A percentile compares a stretch with the other conserved stretches of the same genome.
phyloP scores from a whole-genome alignment of 2,329 filamentous ascomycete species.

The Boeremia exigua region DNA sequence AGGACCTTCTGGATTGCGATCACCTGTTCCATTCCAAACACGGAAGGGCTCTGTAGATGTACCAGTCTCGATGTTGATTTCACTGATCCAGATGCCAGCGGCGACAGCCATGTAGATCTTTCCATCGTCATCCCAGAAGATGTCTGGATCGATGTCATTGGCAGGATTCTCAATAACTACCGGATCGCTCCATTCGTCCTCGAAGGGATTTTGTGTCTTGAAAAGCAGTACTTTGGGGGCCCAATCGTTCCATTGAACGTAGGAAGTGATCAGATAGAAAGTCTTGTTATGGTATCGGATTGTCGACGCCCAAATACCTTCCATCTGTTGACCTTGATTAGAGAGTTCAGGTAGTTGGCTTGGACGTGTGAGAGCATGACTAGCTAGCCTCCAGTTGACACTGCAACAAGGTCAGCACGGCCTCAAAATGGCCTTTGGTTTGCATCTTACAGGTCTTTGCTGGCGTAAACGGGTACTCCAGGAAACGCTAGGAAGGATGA shows the following conservation, averaged over 20 bases:
- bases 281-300: conserved; percentile 30
- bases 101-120: conserved; percentile 53
- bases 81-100: conserved; percentile 33
- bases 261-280: conserved; percentile 31
- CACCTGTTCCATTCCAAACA: conserved; percentile 49
- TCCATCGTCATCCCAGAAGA: conserved; percentile 64
- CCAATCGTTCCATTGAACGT: conserved; percentile 9
- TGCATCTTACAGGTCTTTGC: conserved; percentile 52
- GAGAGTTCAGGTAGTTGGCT: conserved; percentile 24
- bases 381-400: conserved; percentile 18
- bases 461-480: conserved; percentile 59
- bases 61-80: conserved; percentile 45
- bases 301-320: conserved; percentile 33
- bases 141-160: conserved; percentile 59
- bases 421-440: conserved; percentile 40
- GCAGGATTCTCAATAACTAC: conserved; percentile 37
- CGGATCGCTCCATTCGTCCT: conserved; percentile 27
- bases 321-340: conserved; percentile 13
- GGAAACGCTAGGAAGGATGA: conserved; percentile 61
- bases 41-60: conserved; percentile 25
- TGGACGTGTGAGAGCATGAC: conserved; percentile 28
- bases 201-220: conserved; percentile 22
- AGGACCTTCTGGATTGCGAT: conserved; percentile 41
- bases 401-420: conserved; percentile 56
- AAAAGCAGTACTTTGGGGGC: conserved; percentile 18